These are phyloP conservation scores for Boechera retrofracta DNA, from an alignment of 345 rosid species.

Conservation along the genomic window DNA sequence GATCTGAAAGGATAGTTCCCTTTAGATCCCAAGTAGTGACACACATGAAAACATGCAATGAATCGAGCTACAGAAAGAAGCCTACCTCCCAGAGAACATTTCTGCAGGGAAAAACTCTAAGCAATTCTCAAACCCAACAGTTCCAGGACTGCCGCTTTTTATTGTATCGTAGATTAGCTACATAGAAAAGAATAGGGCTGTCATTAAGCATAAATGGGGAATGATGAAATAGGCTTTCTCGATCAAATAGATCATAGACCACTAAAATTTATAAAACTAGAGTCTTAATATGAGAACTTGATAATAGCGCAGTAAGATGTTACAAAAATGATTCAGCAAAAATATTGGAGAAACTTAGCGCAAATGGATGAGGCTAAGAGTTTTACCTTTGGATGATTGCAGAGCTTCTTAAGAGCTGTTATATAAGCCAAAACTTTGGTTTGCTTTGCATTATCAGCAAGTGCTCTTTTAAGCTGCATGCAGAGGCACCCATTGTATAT, in stretches of 20 bases:
- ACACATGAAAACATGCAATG: constrained; percentile 26
- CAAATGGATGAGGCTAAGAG: constrained; percentile 14
- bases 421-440: constrained; percentile 96
- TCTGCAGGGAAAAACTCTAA: constrained; percentile 82
- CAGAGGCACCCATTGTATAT: constrained; percentile 32
- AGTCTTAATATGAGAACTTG: constrained; percentile 8
- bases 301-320: constrained; percentile 24
- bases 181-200: constrained; percentile 35
- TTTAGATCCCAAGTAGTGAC: constrained; percentile 31
- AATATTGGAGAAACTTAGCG: constrained; percentile 12
- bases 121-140: constrained; percentile 88
- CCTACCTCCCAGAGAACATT: constrained; percentile 96
- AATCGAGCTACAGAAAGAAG: constrained; percentile 24
- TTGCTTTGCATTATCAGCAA: constrained; percentile 77
- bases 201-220: constrained; percentile 22
- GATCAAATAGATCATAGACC: constrained; percentile 8
- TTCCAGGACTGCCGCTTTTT: constrained; percentile 73
- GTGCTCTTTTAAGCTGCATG: constrained; percentile 80
- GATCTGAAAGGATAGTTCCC: constrained; percentile 57
- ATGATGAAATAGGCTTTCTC: constrained; percentile 1
- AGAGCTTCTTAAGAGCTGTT: constrained; percentile 98
- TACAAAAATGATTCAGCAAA: constrained; percentile 17
- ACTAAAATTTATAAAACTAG: neutral
- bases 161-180: constrained; percentile 96
- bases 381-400: constrained; percentile 98